These are phyloP conservation scores for Peronospora belbahrii DNA, from an alignment of 352 stramenopile genomes.

Conservation along the genomic window DNA sequence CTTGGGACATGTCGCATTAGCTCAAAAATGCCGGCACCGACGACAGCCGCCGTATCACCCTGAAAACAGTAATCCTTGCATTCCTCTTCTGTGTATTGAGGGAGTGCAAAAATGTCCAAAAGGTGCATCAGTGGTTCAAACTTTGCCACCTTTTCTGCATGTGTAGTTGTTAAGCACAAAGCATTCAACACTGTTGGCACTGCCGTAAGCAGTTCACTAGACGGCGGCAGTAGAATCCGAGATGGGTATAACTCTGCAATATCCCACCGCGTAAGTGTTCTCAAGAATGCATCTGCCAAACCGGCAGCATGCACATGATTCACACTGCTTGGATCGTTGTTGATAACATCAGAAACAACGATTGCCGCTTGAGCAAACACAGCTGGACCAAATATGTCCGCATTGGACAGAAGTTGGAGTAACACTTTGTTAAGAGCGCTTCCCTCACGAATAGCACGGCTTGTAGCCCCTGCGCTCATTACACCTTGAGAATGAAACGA, in stretches of 20 bases:
- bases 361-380: slow-evolving; percentile 88
- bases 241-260: slow-evolving; percentile 45
- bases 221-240: slow-evolving; percentile 59
- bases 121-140: slow-evolving; percentile 89
- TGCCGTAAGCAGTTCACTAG: slow-evolving; percentile 91
- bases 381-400: slow-evolving; percentile 89
- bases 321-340: slow-evolving; percentile 93
- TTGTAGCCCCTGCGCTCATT: slow-evolving; percentile 82
- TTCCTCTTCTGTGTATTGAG: slow-evolving; percentile 83
- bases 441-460: slow-evolving; percentile 80
- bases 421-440: slow-evolving; percentile 86
- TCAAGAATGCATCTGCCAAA: slow-evolving; percentile 89
- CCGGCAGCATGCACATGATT: slow-evolving; percentile 91
- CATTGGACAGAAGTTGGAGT: slow-evolving; percentile 84
- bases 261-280: slow-evolving; percentile 84
- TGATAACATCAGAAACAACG: slow-evolving; percentile 95
- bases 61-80: slow-evolving; percentile 81
- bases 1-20: slow-evolving; percentile 92
- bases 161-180: slow-evolving; percentile 88
- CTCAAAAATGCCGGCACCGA: slow-evolving; percentile 93
- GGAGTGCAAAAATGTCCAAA: slow-evolving; percentile 86
- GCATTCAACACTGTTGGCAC: slow-evolving; percentile 91
- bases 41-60: slow-evolving; percentile 88
- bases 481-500: slow-evolving; percentile 84
- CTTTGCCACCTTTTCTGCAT: slow-evolving; percentile 86